phyloP scores from a whole-genome alignment of 768 basidiomycete species.

The Rhizopogon vulgaris region DNA sequence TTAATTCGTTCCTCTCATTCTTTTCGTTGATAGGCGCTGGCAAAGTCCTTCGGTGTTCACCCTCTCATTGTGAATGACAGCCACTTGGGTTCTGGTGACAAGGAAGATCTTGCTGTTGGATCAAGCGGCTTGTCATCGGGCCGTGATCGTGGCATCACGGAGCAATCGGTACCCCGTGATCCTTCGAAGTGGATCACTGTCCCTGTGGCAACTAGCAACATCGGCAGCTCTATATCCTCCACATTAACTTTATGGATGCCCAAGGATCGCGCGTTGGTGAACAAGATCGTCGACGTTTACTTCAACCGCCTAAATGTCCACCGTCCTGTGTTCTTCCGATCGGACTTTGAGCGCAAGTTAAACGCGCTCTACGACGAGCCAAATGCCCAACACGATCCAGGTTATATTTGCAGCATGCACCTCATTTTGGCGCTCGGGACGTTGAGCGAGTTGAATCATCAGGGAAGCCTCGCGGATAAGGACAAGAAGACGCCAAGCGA shows the following conservation, averaged over 20 bases:
- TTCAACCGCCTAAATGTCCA: slow-evolving; percentile 75
- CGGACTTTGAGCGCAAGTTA: slow-evolving; percentile 61
- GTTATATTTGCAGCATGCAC: slow-evolving; percentile 74
- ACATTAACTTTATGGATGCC: slow-evolving; percentile 58
- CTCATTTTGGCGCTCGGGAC: slow-evolving; percentile 77
- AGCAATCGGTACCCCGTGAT: slow-evolving; percentile 54
- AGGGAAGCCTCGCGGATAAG: slow-evolving; percentile 47
- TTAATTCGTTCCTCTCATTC: slow-evolving; percentile 3
- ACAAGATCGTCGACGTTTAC: slow-evolving; percentile 60
- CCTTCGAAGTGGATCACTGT: slow-evolving; percentile 54
- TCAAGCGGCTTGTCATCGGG: slow-evolving; percentile 65
- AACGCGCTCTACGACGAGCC: slow-evolving; percentile 59
- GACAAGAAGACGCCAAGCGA: slow-evolving; percentile 30
- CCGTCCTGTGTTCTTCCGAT: slow-evolving; percentile 67
- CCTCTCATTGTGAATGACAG: slow-evolving; percentile 62
- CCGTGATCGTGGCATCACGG: slow-evolving; percentile 54
- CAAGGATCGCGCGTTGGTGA: slow-evolving; percentile 64
- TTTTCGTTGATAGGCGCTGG: slow-evolving; percentile 44
- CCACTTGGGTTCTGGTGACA: slow-evolving; percentile 50
- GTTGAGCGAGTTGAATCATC: slow-evolving; percentile 75
- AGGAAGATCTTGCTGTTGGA: slow-evolving; percentile 74
- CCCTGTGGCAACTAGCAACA: slow-evolving; percentile 43
- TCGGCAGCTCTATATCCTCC: slow-evolving; percentile 17
- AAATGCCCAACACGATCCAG: slow-evolving; percentile 57
- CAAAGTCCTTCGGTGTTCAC: slow-evolving; percentile 75